Conservation (phyloP, 2,329 filamentous ascomycete species). For the Fusarium coffeatum region DNA sequence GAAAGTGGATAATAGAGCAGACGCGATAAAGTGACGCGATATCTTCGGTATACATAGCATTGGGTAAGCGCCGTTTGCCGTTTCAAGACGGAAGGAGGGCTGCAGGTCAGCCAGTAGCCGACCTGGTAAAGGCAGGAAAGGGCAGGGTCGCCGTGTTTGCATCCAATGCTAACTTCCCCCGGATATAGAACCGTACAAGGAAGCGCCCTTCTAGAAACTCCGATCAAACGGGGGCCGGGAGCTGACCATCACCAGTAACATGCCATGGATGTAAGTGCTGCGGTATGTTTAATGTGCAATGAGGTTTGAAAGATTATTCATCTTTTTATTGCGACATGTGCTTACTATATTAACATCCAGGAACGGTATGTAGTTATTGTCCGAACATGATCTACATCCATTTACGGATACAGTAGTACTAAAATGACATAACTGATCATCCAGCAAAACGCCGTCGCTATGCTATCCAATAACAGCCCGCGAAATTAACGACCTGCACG, state of each 20-base stretch:
- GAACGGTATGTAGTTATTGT: not conserved
- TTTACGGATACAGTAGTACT: not conserved
- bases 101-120: not conserved
- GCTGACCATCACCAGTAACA: not conserved
- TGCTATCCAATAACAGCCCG: conserved; percentile 23
- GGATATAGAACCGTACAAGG: conserved; percentile 9
- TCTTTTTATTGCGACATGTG: not conserved
- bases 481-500: conserved; percentile 7
- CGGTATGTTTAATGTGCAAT: not conserved
- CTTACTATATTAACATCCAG: not conserved
- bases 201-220: conserved; percentile 11
- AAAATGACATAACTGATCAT: not conserved
- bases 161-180: conserved; percentile 13
- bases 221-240: not conserved
- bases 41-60: not conserved
- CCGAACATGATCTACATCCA: conserved; percentile 14
- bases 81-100: conserved; percentile 10
- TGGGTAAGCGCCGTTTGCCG: not conserved
- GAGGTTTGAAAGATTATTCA: not conserved
- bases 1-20: not conserved
- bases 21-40: not conserved
- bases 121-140: not conserved
- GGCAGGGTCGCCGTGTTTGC: conserved; percentile 10
- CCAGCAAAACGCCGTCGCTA: conserved; percentile 44
- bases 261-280: not conserved